Base-by-base conservation (phyloP, 2,329 filamentous ascomycete species). In the Didymellaceae sp. region DNA sequence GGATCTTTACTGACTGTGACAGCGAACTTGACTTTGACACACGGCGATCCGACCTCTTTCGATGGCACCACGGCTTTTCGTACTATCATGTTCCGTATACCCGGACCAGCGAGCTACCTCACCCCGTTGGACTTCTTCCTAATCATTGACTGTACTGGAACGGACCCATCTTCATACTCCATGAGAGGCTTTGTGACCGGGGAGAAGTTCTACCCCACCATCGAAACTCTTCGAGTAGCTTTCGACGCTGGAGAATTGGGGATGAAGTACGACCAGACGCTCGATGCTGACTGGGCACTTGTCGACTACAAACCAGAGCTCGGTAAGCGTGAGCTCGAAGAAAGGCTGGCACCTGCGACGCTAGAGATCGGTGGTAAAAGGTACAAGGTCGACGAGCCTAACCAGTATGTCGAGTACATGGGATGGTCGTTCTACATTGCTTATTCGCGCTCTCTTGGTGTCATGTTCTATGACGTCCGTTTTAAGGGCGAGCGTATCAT, bases 401-500 rank as follows among this genome's bases (percentile, higher is more conserved):
- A 74, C 9, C 73, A 77, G 45, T 80, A 78, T 43, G 70, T 81
- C 21, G 68, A 77, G 50, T 80, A 76, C 73, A 78, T 80, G 77
- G 77, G 74, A 32, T 81, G 74, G 54, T 74, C 66, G 37, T 82
- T 84, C 58, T 84, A 79, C 55, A 70, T 82, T n/a, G 73, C 71
- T 3, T 81, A 81, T 46, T 75, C 71, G 1, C 67, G 75, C 13
- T 79, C 80, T 42, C 73, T 75, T 0, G 82, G 81, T 0, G 70
- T 84, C 38, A 65, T 74, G 10, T 68, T 85, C 2, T 79, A 80
- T 57, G 78, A 85, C 52, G 79, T 85, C 38, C 72, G 73, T 16
- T 82, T 78, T 72, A 80, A 82, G 56, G 81, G 79, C 9, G 75
- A 83, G 52, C 70, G 80, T 2, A 70, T 85, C 9, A 66, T 85